Conservation (phyloP, 331 rosid species). For the Rhamnella rubrinervis region DNA sequence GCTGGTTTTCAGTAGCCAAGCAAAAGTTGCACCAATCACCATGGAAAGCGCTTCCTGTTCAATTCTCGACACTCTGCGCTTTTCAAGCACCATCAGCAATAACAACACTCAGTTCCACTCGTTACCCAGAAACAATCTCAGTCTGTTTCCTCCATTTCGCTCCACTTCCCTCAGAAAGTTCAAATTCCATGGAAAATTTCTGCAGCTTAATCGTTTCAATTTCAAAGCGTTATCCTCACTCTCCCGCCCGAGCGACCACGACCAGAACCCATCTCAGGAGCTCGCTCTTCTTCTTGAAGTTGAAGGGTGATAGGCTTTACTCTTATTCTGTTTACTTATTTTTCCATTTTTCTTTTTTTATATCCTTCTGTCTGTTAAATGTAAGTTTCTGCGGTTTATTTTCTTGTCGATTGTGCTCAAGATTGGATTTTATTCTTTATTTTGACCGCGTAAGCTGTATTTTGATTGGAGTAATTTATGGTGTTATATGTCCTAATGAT, state of each 20-base stretch:
- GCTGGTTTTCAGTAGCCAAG: neutral
- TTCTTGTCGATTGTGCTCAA: neutral
- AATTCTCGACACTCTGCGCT: conserved; percentile 19
- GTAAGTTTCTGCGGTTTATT: neutral
- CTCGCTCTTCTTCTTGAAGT: conserved; percentile 87
- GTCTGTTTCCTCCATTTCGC: conserved; percentile 27
- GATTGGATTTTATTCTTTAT: neutral
- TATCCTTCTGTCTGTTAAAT: neutral
- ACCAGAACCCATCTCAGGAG: conserved; percentile 36
- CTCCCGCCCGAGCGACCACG: conserved; percentile 23
- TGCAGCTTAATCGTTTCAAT: conserved; percentile 27
- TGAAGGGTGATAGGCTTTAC: conserved; percentile 54
- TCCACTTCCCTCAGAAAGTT: conserved; percentile 23
- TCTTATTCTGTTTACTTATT: too few species aligned
- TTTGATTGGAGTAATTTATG: too few species aligned
- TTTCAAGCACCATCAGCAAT: conserved; percentile 19
- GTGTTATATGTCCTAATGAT: too few species aligned
- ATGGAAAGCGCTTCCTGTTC: conserved; percentile 46
- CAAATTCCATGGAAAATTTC: conserved; percentile 32
- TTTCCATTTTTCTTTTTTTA: neutral
- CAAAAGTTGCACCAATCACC: conserved; percentile 16
- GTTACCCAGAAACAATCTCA: conserved; percentile 24
- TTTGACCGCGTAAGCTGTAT: too few species aligned
- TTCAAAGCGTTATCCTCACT: conserved; percentile 38
- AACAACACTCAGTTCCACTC: conserved; percentile 8